Base-by-base conservation (phyloP, 1,139 yeast species). In the Suhomyces panamericanus region DNA sequence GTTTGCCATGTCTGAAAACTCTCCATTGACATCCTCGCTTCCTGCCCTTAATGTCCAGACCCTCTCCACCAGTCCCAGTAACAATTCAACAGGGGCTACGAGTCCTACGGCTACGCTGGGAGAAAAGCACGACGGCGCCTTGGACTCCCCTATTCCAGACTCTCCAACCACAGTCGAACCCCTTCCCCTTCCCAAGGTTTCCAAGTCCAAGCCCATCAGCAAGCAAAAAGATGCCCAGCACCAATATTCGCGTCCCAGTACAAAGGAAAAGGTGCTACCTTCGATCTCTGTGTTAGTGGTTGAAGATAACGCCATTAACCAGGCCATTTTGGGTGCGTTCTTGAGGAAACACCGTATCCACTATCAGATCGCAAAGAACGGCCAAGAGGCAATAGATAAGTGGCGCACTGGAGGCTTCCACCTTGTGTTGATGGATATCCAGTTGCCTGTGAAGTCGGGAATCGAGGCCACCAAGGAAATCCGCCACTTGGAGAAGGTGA, bases 371-470 rank as follows among this genome's bases (percentile, higher is more conserved):
- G 97, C 97, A 7, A 85, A 87, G 47, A 90, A 89, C 55, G 98
- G 98, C 26, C 82, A 84, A 54, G 97, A 91, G 57, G 98, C 97
- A 0, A 80, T 91, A 4, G 95, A 88, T 51, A 87, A 84, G 63
- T 91, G 97, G 97, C 76, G 88, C 50, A 81, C 78, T 49, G 98
- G 98, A 12, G 96, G 96, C 0, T 87, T 86, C 57, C 97, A 91
- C 62, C 72, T 91, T 49, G 95, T 93, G 35, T 76, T 91, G 39
- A 91, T 91, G 97, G 98, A 91, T 70, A 86, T 91, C 56, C 97
- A 91, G 64, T 73, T 91, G 47, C 98, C 98, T 0, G 95, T 89
- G 3, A 82, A 90, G 75, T 86, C 96, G 2, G 98, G 98, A 29
- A 80, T 91, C 32, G 96, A 90, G 50, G 97, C 96, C 6, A 87